Base-by-base conservation (phyloP, 148 eudicot genomes). In the Diospyros kaki region DNA sequence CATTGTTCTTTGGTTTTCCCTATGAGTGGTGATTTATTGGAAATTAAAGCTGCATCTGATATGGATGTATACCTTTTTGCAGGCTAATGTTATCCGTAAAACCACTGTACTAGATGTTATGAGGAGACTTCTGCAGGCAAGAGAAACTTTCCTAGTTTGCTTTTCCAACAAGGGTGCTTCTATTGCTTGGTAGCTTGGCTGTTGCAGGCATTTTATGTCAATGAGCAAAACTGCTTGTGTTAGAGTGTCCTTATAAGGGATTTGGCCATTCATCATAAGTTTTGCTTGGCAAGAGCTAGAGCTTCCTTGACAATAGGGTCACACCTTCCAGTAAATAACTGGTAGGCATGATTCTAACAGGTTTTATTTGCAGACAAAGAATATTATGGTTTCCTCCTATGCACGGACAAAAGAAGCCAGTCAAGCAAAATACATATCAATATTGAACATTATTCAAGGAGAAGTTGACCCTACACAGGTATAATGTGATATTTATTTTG, bases 401-500 rank as follows among this genome's bases (percentile, higher is more conserved):
- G 95, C 98, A 75, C 91, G 93, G 80, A 91, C 91, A 9, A 96
- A 93, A 82, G 98, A 91, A 86, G 99, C 99, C 70, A 93, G 98
- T 83, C 94, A 89, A 86, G 94, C 99, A 65, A 96, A 96, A 79
- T 96, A 93, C 79, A 96, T 96, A 78, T 96, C 99, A 43, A 96
- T 96, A 80, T 81, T 96, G 51, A 96, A 96, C 80, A 96, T 96
- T 44, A 96, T 96, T 68, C 99, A 96, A 77, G 98, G 99, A 52
- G 99, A 96, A 84, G 99, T 96, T 46, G 99, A 96, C 79, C 98
- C 99, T 76, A 96, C 99, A 18, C 98, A 96, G 99, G 99, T 91
- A 83, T 58, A 2, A 79, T 68, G 9, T 40, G 42, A 2, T 54
- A 17, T 28, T n/a, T 8, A 41, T n/a, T 9, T 6, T 39, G 28